Percentiles rank a stretch among this genome's conserved stretches.
Conservation (phyloP, 1,284 basidiomycete species). For the Boletus semigastroideus region DNA sequence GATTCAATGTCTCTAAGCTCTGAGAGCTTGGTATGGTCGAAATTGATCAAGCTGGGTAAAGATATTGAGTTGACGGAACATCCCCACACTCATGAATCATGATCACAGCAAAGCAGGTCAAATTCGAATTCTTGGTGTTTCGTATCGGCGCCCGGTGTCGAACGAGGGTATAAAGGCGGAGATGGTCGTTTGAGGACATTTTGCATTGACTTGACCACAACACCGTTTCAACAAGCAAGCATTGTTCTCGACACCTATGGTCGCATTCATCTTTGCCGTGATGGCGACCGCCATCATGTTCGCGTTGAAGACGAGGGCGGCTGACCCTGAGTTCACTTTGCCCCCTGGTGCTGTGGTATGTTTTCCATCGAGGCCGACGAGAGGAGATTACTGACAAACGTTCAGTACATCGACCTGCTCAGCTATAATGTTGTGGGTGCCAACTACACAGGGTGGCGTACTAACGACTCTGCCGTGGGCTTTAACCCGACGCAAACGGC, state of each 20-base stretch:
- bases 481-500: slow-evolving; percentile 48
- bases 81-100: too few relatives aligned
- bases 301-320: neutral
- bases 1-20: too few relatives aligned
- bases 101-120: too few relatives aligned
- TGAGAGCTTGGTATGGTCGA: too few relatives aligned
- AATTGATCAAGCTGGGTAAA: too few relatives aligned
- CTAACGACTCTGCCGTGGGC: slow-evolving; percentile 34
- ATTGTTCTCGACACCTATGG: slow-evolving; percentile 1
- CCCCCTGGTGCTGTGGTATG: slow-evolving; percentile 19
- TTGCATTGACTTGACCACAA: too few relatives aligned
- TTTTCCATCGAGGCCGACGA: neutral
- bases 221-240: neutral
- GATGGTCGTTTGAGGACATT: too few relatives aligned
- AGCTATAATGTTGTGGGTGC: slow-evolving; percentile 45
- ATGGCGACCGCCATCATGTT: neutral
- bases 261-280: neutral
- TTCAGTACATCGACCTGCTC: slow-evolving; percentile 43
- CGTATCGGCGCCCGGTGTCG: too few relatives aligned
- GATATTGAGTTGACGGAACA: too few relatives aligned
- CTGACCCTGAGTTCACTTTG: neutral
- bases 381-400: slow-evolving; percentile 42
- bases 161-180: too few relatives aligned
- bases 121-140: too few relatives aligned
- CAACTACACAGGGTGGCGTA: slow-evolving; percentile 35